A percentile compares a stretch with the other conserved stretches of the same genome.
Conservation (phyloP, 306 rosid genomes). For the Medicago truncatula region MtrunA17r5.0-ANR NC_053049.1:41380001-41380500, state of each 20-base stretch:
- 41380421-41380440: conserved; percentile 69
- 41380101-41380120: neutral
- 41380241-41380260: conserved; percentile 14
- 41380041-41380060: conserved; percentile 14
- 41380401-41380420: conserved; percentile 86
- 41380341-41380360: conserved; percentile 63
- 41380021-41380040: neutral
- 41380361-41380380: conserved; percentile 63
- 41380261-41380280: conserved; percentile 41
- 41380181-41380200: conserved; percentile 9
- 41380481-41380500: neutral
- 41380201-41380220: conserved; percentile 22
- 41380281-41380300: conserved; percentile 41
- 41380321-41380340: conserved; percentile 30
- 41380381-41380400: conserved; percentile 80
- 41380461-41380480: neutral
- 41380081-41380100: neutral
- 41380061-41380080: neutral
- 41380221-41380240: conserved; percentile 32
- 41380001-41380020: conserved; percentile 15
- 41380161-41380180: conserved; percentile 11
- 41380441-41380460: neutral
- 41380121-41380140: conserved; percentile 24
- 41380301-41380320: conserved; percentile 26
- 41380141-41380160: conserved; percentile 33